Base-by-base conservation (phyloP, 2,329 filamentous ascomycete genomes). In the Byssothecium circinans region DNA sequence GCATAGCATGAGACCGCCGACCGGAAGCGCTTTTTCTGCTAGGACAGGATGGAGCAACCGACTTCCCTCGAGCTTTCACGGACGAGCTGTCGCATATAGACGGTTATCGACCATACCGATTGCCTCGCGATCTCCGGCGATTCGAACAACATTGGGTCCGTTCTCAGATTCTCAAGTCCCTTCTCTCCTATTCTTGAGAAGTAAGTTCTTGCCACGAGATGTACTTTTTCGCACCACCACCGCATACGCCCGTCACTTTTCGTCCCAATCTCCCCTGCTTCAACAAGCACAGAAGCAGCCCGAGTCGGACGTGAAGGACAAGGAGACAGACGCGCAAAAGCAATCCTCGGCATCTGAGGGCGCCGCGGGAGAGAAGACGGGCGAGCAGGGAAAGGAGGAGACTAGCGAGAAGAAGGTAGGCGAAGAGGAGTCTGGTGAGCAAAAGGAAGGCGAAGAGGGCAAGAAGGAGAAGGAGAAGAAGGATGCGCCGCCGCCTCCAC, bases 401-500 rank as follows among this genome's bases (percentile, higher is more conserved):
- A 64, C 74, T 11, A 68, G 74, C 27, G 61, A 66, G 42, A 64
- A 68, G 54, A 67, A 70, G 47, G 62, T 64, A 41, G 74, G 78
- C 49, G 71, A 79, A 41, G 70, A 79, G 33, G 71, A 75, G 41
- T 58, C 74, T 46, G 71, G 78, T 54, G 72, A 77, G 20, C 72
- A 81, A 44, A 74, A 73, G 25, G 72, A 74, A 50, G 69, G 74
- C 36, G 67, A 62, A 36, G 56, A 62, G 57, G 70, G 56, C 46
- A 66, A 66, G 80, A 86, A 68, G 80, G 85, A 67, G 83, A 89
- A 64, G 37, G 84, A 67, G 82, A 89, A 66, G 40, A 83, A 90
- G 52, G 75, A 78, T 30, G 73, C 83, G 22, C 86, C 91, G 11
- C 89, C 92, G 18, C 92, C 91, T 12, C 92, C 94, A n/a, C 92